phyloP scores from a whole-genome alignment of 371 early-diverging fungal genomes.

The Actinomortierella ambigua region DNA sequence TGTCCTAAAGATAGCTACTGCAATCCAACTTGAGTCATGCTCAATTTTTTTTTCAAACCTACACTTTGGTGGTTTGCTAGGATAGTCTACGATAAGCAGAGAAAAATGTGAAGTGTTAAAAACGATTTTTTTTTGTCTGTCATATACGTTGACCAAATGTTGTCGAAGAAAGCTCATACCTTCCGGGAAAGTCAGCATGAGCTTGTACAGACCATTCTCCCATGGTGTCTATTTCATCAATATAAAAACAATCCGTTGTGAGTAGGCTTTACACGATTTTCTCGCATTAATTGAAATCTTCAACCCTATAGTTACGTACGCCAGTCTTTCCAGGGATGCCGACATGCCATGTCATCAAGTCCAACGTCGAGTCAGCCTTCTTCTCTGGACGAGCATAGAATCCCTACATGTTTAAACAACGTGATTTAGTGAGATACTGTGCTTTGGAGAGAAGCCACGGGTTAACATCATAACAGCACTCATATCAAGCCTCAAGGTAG shows the following conservation, averaged over 20 bases:
- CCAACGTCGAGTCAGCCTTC: conserved; percentile 77
- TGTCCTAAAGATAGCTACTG: background rate
- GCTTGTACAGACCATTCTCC: conserved; percentile 96
- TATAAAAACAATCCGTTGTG: background rate
- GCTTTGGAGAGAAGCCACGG: too few relatives aligned
- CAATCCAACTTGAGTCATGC: background rate
- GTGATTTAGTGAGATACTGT: too few relatives aligned
- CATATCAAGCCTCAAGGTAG: too few relatives aligned
- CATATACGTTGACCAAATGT: too few relatives aligned
- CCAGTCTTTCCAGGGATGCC: conserved; percentile 93
- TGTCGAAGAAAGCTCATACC: too few relatives aligned
- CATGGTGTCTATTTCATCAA: conserved; percentile 79
- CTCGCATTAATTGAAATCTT: background rate
- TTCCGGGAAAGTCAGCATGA: conserved; percentile 90
- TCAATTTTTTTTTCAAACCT: conserved; percentile 12
- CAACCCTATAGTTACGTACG: conserved; percentile 45
- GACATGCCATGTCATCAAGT: conserved; percentile 91
- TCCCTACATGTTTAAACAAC: conserved; percentile 53
- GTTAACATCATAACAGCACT: too few relatives aligned
- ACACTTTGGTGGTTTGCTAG: conserved; percentile 88
- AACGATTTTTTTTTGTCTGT: too few relatives aligned
- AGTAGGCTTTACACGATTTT: background rate
- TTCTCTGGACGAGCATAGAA: conserved; percentile 90
- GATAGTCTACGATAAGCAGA: conserved; percentile 62
- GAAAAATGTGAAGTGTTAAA: background rate